A percentile compares a stretch with the other conserved stretches of the same genome.
Evolutionary conservation across 2,329 filamentous ascomycete species (phyloP).

Genomic region (Gliomastix tumulicola): DNA sequence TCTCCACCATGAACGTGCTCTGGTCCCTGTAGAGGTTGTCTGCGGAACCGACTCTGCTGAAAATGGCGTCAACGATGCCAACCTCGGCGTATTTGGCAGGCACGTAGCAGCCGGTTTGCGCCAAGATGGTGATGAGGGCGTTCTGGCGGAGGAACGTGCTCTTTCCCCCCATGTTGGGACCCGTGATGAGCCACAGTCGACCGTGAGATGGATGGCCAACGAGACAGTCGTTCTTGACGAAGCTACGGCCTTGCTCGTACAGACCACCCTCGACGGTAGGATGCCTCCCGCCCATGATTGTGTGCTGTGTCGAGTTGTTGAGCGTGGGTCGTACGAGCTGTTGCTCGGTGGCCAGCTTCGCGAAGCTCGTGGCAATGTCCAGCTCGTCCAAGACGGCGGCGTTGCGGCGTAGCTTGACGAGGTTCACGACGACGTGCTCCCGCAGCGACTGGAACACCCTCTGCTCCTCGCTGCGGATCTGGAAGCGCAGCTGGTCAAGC

Average conservation of each 20-base stretch:
- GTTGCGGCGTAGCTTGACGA: slow-evolving; percentile 83
- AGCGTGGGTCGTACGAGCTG: slow-evolving; percentile 67
- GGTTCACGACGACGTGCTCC: slow-evolving; percentile 67
- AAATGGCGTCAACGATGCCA: slow-evolving; percentile 92
- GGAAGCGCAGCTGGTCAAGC: slow-evolving; percentile 70
- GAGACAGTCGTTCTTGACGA: slow-evolving; percentile 80
- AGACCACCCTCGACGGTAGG: slow-evolving; percentile 86
- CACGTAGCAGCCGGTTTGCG: slow-evolving; percentile 88
- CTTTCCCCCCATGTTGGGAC: slow-evolving; percentile 99
- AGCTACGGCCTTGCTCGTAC: slow-evolving; percentile 69
- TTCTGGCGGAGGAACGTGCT: slow-evolving; percentile 95
- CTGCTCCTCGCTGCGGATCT: slow-evolving; percentile 80
- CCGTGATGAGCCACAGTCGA: slow-evolving; percentile 60
- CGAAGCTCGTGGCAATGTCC: slow-evolving; percentile 83
- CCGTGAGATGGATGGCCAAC: slow-evolving; percentile 62
- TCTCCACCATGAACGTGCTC: slow-evolving; percentile 99
- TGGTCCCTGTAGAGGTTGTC: slow-evolving; percentile 94
- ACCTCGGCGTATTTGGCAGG: slow-evolving; percentile 81
- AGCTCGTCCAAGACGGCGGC: slow-evolving; percentile 89
- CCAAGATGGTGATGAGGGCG: slow-evolving; percentile 86
- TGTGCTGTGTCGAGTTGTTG: slow-evolving; percentile 57
- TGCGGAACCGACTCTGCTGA: slow-evolving; percentile 86
- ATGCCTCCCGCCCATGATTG: slow-evolving; percentile 80
- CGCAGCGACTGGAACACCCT: slow-evolving; percentile 70
- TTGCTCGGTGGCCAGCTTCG: slow-evolving; percentile 68